phyloP scores from a whole-genome alignment of 192 early-diverging fungal genomes.

The Lobosporangium transversale region DNA sequence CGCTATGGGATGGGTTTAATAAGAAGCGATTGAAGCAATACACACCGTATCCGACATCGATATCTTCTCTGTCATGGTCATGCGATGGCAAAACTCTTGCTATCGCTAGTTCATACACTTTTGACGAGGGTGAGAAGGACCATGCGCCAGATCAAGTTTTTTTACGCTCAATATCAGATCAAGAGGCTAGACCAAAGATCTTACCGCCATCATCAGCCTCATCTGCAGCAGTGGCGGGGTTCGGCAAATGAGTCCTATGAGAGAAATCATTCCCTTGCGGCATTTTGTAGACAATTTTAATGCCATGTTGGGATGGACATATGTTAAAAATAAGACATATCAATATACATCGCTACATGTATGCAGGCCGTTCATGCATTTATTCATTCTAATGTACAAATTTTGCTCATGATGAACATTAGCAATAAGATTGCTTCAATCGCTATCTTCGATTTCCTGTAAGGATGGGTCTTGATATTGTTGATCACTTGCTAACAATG shows the following conservation, averaged over 20 bases:
- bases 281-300: too few relatives aligned
- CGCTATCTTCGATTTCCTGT: constrained; percentile 42
- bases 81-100: constrained; percentile 83
- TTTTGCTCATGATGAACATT: too few relatives aligned
- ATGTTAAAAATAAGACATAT: too few relatives aligned
- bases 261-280: too few relatives aligned
- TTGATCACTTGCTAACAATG: constrained; percentile 17
- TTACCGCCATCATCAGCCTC: constrained; percentile 35
- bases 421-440: too few relatives aligned
- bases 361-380: too few relatives aligned
- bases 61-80: constrained; percentile 85
- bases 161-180: constrained; percentile 71
- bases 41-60: constrained; percentile 81
- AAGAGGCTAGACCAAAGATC: constrained; percentile 46
- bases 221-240: constrained; percentile 27
- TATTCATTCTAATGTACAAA: too few relatives aligned
- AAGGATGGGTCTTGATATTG: constrained; percentile 41
- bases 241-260: constrained; percentile 7
- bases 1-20: constrained; percentile 92
- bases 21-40: constrained; percentile 89
- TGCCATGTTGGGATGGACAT: too few relatives aligned
- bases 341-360: too few relatives aligned
- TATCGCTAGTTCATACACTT: constrained; percentile 92
- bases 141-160: constrained; percentile 84
- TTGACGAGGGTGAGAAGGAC: constrained; percentile 93